Evolutionary conservation across 2,329 filamentous ascomycete genomes (phyloP), one percentile per base, ranked within the genome.

Genomic region (Fusarium concolor): DNA sequence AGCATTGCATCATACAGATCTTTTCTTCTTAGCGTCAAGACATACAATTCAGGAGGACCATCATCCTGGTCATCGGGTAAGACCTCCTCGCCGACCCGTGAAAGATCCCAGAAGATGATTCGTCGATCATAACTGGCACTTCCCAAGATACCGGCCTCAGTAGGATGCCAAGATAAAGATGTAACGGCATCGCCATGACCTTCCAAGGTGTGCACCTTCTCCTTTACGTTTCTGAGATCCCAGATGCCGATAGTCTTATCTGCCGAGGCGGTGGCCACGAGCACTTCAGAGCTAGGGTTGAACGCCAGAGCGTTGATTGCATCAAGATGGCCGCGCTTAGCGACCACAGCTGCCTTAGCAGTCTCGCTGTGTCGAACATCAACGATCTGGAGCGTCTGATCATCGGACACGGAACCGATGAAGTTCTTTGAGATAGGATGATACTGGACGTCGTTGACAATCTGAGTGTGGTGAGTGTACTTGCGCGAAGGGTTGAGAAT

Each of bases 371-470:
- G 86, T 73, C 96, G 91, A n/a, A 91, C 86, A 78, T 99, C 96
- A 62, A 98, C 86, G 62, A 99, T 91, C 79, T 97, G 93, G 64
- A 98, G 88, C 10, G 93, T 97, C 71, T 96, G 86, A 77, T 99
- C 96, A 77, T 99, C 96, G 6, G 96, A 98, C 5, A 97, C 96
- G 17, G 92, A 95, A 66, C 95, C 96, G 65, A 99, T 92, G 67
- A 96, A 90, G 72, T 90, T 89, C 74, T 89, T 90, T 67, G 95
- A 92, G 42, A 94, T 87, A 10, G 95, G 94, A 74, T 98, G 95
- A 76, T 97, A 93, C 80, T 98, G 94, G 31, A 99, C 94, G 75
- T 99, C 96, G 78, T 99, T 99, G 76, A 99, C 96, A 54, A 96
- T 92, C 26, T 95, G 90, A 20, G 86, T 90, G 79, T 99, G 96